These are phyloP conservation scores for Hypoxylon perforatum DNA, from an alignment of 495 filamentous ascomycete species.

Conservation along the genomic window DNA sequence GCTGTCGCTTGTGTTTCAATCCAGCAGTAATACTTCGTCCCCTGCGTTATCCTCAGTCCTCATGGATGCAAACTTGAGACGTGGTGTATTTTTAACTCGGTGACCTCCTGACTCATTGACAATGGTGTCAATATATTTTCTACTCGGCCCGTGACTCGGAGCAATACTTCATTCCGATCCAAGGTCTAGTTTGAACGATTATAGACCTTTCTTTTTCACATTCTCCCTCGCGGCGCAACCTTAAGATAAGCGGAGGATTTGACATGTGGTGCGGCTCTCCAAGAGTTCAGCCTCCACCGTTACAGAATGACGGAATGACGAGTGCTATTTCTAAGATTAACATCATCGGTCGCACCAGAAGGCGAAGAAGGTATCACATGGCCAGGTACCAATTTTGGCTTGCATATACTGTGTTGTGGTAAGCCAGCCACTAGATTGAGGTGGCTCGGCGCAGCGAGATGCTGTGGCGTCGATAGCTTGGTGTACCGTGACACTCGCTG, in stretches of 20 bases:
- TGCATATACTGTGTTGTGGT: background rate
- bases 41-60: too few relatives aligned
- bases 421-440: background rate
- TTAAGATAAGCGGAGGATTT: background rate
- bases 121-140: too few relatives aligned
- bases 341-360: background rate
- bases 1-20: too few relatives aligned
- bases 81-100: too few relatives aligned
- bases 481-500: constrained; percentile 6
- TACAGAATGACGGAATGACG: too few relatives aligned
- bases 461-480: background rate
- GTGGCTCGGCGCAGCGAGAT: background rate
- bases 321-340: background rate
- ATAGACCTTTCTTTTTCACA: background rate
- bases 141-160: background rate
- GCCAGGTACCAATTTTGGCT: background rate
- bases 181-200: background rate
- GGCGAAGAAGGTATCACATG: background rate
- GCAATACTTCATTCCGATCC: background rate
- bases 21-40: too few relatives aligned
- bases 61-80: too few relatives aligned
- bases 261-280: background rate
- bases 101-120: too few relatives aligned
- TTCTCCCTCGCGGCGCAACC: background rate
- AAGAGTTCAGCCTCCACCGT: background rate